These are phyloP conservation scores for Amborella trichopoda DNA, from an alignment of 164 flowering plant genomes.

Conservation along the genomic window DNA sequence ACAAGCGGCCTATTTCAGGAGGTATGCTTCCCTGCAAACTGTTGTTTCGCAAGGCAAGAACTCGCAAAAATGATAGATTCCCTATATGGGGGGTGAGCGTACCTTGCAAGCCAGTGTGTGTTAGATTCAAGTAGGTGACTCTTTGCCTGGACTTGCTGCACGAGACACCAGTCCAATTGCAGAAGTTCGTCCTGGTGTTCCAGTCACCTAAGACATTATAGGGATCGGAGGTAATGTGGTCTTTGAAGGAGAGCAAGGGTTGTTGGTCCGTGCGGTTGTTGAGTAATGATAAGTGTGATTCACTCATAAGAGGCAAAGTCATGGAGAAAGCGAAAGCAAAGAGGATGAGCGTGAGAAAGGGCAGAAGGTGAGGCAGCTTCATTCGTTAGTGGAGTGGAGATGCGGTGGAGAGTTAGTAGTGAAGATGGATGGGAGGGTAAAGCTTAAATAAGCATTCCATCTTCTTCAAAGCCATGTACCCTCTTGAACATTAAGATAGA, in stretches of 20 bases:
- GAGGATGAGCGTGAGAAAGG: too few species aligned
- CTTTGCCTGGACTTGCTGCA: slow-evolving; percentile 3
- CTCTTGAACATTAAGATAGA: too few species aligned
- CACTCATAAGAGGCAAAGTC: too few species aligned
- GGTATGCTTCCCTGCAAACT: neutral
- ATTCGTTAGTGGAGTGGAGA: too few species aligned
- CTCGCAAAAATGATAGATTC: slow-evolving; percentile 2
- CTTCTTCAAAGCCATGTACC: too few species aligned
- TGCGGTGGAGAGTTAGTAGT: too few species aligned
- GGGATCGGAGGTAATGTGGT: slow-evolving; percentile 1
- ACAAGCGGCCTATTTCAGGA: slow-evolving; percentile 1
- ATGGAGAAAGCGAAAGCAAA: too few species aligned
- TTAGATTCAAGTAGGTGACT: neutral
- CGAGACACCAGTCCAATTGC: slow-evolving; percentile 3
- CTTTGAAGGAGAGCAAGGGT: slow-evolving; percentile 4
- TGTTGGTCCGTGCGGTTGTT: slow-evolving; percentile 2
- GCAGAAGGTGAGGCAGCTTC: too few species aligned
- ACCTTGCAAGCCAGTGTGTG: neutral
- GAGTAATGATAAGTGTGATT: too few species aligned
- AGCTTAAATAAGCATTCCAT: too few species aligned
- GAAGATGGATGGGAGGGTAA: too few species aligned
- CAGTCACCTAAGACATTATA: neutral
- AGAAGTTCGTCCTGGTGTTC: slow-evolving; percentile 3
- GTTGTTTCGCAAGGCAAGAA: neutral
- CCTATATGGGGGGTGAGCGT: neutral